Evolutionary conservation across 257 asterid species (phyloP), one percentile per base, ranked within the genome.

Genomic region (Marsdenia floribunda): DNA sequence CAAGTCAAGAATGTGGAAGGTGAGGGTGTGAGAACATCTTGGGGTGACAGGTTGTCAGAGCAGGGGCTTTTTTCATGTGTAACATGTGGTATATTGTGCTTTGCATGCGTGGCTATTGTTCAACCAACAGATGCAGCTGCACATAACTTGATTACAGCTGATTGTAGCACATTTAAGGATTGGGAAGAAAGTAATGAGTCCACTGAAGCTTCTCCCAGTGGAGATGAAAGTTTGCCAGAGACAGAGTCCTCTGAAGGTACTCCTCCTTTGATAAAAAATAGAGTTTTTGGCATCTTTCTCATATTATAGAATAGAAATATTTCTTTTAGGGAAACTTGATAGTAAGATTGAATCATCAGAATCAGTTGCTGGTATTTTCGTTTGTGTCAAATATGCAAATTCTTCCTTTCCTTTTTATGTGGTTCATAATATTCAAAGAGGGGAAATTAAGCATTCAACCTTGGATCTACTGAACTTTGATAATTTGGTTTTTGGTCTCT

Each of bases 21-120:
- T 63, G 88, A 75, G 59, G 67, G 71, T 60, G 87, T 82, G 76
- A 86, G 77, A 85, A 72, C 81, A 78, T 82, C 89, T 78, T 88
- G 76, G 71, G 47, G 83, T 76, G 96, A 81, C 74, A 83, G 83
- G 58, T 77, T 81, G 44, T 81, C 85, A 3, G 84, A 88, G 72
- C 93, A 89, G 78, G 94, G 96, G 75, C 90, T 95, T 55, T 95
- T 92, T 84, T 92, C 99, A 42, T 95, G 99, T 18, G 97, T 91
- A 72, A 88, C 98, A 80, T 95, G 99, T 85, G 99, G 99, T 87
- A 89, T 95, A 76, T 82, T 95, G 83, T 95, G 99, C 82, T 95
- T 88, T 80, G 84, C 96, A 63, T 95, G 96, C 82, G 97, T 85
- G 38, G 99, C 98, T 61, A 85, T 95, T 70, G 83, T 95, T 76